phyloP scores from a whole-genome alignment of 306 rosid species.

The Nissolia schottii region DNA sequence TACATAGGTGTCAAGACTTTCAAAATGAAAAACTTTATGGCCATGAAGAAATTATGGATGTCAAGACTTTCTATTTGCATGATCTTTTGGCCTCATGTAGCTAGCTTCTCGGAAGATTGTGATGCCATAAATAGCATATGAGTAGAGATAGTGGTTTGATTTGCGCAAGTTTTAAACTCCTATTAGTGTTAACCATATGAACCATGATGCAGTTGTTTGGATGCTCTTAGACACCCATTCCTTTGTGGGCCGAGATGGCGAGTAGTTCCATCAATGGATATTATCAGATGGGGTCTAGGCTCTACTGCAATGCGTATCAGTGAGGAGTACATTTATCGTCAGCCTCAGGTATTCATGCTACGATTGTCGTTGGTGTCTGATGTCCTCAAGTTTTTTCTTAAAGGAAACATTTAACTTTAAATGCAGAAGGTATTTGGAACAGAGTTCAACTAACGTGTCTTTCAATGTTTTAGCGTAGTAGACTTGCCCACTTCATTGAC shows the following conservation, averaged over 20 bases:
- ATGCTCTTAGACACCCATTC: slow-evolving; percentile 96
- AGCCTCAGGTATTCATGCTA: slow-evolving; percentile 70
- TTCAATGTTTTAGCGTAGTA: slow-evolving; percentile 58
- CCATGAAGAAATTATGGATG: slow-evolving; percentile 7
- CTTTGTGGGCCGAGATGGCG: slow-evolving; percentile 99
- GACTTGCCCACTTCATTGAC: slow-evolving; percentile 88
- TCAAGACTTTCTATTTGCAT: slow-evolving; percentile 4
- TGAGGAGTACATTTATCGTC: slow-evolving; percentile 88
- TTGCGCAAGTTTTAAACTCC: background rate
- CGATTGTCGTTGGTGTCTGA: slow-evolving; percentile 3
- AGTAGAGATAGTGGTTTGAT: slow-evolving; percentile 10
- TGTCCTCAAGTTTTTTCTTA: slow-evolving; percentile 5
- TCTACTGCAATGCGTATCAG: slow-evolving; percentile 83
- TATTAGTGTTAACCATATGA: background rate
- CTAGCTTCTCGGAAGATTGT: slow-evolving; percentile 10
- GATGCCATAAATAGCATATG: background rate
- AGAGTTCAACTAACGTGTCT: slow-evolving; percentile 6
- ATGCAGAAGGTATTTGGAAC: background rate
- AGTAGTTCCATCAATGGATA: slow-evolving; percentile 77
- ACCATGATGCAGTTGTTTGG: slow-evolving; percentile 73
- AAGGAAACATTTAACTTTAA: background rate
- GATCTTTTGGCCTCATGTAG: slow-evolving; percentile 16
- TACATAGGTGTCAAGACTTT: slow-evolving; percentile 7
- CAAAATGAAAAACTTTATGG: background rate
- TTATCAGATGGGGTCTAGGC: slow-evolving; percentile 97